A percentile compares a stretch with the other conserved stretches of the same genome.
These are phyloP conservation scores for Gynochthodes officinalis DNA, from an alignment of 257 asterid genomes.

Conservation along the genomic window DNA sequence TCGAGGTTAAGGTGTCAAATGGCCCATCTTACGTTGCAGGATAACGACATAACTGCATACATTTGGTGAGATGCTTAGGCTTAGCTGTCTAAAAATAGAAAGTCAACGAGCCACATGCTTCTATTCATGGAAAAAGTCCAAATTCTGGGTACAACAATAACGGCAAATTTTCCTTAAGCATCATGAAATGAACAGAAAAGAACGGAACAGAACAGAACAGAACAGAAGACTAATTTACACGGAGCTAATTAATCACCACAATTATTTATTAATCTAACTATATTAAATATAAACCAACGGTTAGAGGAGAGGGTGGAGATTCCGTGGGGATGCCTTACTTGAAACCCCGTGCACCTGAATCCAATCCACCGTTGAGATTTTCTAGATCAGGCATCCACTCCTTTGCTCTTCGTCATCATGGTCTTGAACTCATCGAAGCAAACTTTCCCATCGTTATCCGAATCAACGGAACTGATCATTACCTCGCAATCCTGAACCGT, in stretches of 20 bases:
- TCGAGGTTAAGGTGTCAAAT: no score
- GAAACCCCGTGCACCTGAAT: not conserved
- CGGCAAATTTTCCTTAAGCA: not conserved
- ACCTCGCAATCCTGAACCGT: constrained; percentile 56
- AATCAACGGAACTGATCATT: constrained; percentile 74
- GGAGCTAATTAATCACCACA: no score
- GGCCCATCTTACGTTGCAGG: no score
- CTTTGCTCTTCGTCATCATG: constrained; percentile 61
- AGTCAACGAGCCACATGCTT: not conserved
- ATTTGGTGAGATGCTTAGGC: no score
- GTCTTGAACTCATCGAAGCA: constrained; percentile 62
- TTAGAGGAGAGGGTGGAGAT: not conserved
- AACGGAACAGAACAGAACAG: no score
- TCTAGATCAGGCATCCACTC: not conserved
- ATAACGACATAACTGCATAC: no score
- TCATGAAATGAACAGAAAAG: no score
- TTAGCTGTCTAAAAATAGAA: not conserved
- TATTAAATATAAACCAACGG: not conserved
- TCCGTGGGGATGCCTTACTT: not conserved
- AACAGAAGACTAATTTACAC: no score
- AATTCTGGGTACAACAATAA: not conserved
- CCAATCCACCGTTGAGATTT: not conserved
- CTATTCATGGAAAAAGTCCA: not conserved
- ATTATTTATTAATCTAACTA: not conserved
- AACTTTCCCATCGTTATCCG: constrained; percentile 79